Conservation (phyloP, 2,329 filamentous ascomycete genomes). For the Eurotiales sp. region DNA sequence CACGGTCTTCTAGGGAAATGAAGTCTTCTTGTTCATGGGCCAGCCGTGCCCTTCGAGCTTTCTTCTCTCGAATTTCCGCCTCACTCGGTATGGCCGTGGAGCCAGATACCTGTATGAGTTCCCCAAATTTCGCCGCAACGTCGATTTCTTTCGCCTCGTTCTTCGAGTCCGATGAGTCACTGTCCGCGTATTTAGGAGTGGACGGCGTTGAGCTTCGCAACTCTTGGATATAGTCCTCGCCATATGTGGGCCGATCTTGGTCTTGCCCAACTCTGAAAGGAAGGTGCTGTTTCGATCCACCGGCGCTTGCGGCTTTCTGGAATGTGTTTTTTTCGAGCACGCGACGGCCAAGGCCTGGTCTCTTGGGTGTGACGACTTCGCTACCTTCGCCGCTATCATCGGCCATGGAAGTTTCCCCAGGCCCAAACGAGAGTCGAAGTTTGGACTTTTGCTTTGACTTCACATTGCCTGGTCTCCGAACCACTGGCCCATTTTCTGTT, state of each 20-base stretch:
- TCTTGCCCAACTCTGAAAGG: slow-evolving; percentile 59
- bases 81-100: slow-evolving; percentile 66
- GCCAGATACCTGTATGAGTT: slow-evolving; percentile 30
- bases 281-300: slow-evolving; percentile 48
- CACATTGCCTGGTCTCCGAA: slow-evolving; percentile 48
- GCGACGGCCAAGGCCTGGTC: slow-evolving; percentile 57
- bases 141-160: slow-evolving; percentile 53
- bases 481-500: slow-evolving; percentile 46
- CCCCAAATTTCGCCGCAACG: slow-evolving; percentile 48
- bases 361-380: slow-evolving; percentile 58
- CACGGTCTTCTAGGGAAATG: slow-evolving; percentile 38
- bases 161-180: slow-evolving; percentile 23
- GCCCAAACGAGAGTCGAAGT: slow-evolving; percentile 73
- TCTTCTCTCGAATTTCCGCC: slow-evolving; percentile 84
- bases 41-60: slow-evolving; percentile 77
- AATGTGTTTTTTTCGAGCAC: slow-evolving; percentile 65
- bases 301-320: slow-evolving; percentile 51
- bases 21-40: slow-evolving; percentile 61
- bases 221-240: slow-evolving; percentile 79
- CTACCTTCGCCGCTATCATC: slow-evolving; percentile 49
- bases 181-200: slow-evolving; percentile 60
- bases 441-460: slow-evolving; percentile 68
- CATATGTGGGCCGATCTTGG: slow-evolving; percentile 74
- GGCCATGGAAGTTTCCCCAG: slow-evolving; percentile 52
- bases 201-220: slow-evolving; percentile 81